Evolutionary conservation across 345 rosid genomes (phyloP), one percentile per base, ranked within the genome.

Genomic region (Dimocarpus longan): DNA sequence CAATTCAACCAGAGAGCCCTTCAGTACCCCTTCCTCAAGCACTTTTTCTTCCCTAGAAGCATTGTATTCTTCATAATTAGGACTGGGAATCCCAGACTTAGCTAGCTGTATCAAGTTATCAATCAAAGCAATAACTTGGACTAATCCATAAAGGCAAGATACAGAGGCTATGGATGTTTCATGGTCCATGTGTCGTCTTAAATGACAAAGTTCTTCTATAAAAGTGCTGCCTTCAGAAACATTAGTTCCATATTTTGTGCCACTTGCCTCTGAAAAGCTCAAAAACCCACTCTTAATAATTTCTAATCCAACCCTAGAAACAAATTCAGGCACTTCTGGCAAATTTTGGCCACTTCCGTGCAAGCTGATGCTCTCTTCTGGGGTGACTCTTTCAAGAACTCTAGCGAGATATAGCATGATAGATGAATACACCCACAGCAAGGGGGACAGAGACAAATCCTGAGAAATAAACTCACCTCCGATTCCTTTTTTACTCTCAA

Each of bases 271-370:
- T 8, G 83, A 32, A 78, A 85, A 88, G 79, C 87, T 85, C 79
- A 91, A 88, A 81, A 92, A 82, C 56, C 86, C 89, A 68, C 86
- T 84, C 81, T 79, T 90, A 76, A 92, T 85, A 73, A 93, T 84
- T 86, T 85, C 88, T 60, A 93, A 89, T 78, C 96, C 99, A 85
- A 95, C 68, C 86, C 89, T 95, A 70, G 93, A 93, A 85, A 92
- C 96, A 88, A 95, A 92, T 80, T 89, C 93, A 0, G 98, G 98
- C 80, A 95, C 86, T 95, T 91, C 90, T 39, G 95, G 91, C 32
- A 92, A 68, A 73, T 75, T 73, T 66, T 66, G 78, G 24, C 76
- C 84, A 80, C 81, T 82, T 78, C 71, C 86, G 65, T 79, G 71
- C 16, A 74, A 32, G 60, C 73, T 76, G 19, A 21, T 46, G 70